These are phyloP conservation scores for Datura wrightii DNA, from an alignment of 257 asterid genomes.

Conservation along the genomic window DNA sequence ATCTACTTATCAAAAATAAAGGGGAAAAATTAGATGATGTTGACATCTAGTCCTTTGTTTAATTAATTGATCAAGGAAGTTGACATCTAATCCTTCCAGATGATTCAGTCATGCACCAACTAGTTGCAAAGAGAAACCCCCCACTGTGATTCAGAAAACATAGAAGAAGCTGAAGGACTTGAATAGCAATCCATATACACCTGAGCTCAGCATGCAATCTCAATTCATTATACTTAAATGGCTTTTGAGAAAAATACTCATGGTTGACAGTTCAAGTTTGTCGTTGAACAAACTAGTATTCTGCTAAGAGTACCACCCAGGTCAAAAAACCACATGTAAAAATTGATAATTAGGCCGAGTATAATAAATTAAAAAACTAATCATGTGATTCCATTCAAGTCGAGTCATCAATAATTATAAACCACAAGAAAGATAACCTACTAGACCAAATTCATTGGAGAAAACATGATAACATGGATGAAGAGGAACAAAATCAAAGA, in stretches of 20 bases:
- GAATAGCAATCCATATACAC: constrained; percentile 12
- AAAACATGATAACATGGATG: neutral
- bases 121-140: neutral
- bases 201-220: neutral
- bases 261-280: constrained; percentile 1
- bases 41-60: neutral
- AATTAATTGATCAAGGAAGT: neutral
- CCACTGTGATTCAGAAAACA: neutral
- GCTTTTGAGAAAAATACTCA: neutral
- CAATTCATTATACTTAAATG: neutral
- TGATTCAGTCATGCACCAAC: neutral
- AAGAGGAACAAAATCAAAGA: neutral
- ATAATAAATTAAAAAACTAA: neutral
- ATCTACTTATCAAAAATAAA: neutral
- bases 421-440: neutral
- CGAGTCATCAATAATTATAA: neutral
- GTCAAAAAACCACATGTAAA: neutral
- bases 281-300: neutral
- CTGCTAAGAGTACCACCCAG: neutral
- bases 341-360: neutral
- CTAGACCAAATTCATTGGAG: neutral
- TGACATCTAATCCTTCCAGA: constrained; percentile 9
- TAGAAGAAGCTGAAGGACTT: neutral
- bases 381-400: neutral
- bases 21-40: neutral